These are phyloP conservation scores for Epichloe brachyelytri DNA, from an alignment of 2,329 filamentous ascomycete species.

Conservation along the genomic window DNA sequence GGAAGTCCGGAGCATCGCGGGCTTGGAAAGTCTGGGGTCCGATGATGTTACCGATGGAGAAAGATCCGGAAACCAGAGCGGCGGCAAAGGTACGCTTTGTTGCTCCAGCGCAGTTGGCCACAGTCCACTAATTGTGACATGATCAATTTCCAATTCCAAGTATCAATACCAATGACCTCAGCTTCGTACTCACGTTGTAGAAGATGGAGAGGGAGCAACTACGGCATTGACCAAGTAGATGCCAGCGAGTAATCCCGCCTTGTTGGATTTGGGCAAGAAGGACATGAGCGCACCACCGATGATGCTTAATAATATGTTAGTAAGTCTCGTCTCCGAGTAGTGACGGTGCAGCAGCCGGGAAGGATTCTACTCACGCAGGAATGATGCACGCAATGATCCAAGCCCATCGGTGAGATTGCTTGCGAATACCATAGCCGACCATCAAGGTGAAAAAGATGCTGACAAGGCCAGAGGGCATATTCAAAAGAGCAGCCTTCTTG, in stretches of 20 bases:
- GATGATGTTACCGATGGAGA: conserved; percentile 42
- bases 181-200: conserved; percentile 24
- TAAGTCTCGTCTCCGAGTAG: not conserved
- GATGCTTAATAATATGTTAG: conserved; percentile 17
- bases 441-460: conserved; percentile 39
- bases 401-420: conserved; percentile 34
- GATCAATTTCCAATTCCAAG: not conserved
- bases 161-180: not conserved
- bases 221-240: conserved; percentile 40
- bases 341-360: not conserved
- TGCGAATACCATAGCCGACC: conserved; percentile 34
- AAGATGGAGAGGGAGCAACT: conserved; percentile 32
- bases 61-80: conserved; percentile 35
- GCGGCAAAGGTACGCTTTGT: conserved; percentile 40
- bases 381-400: conserved; percentile 36
- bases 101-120: conserved; percentile 37
- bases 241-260: conserved; percentile 32
- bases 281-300: conserved; percentile 40
- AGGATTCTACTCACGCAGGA: conserved; percentile 24
- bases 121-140: conserved; percentile 24
- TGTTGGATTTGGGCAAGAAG: conserved; percentile 33
- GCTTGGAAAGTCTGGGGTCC: conserved; percentile 43
- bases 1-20: conserved; percentile 36
- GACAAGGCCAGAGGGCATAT: conserved; percentile 39
- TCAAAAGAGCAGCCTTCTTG: conserved; percentile 36